Conservation (phyloP, 2,329 filamentous ascomycete genomes). For the Verticillium alfalfae region DNA sequence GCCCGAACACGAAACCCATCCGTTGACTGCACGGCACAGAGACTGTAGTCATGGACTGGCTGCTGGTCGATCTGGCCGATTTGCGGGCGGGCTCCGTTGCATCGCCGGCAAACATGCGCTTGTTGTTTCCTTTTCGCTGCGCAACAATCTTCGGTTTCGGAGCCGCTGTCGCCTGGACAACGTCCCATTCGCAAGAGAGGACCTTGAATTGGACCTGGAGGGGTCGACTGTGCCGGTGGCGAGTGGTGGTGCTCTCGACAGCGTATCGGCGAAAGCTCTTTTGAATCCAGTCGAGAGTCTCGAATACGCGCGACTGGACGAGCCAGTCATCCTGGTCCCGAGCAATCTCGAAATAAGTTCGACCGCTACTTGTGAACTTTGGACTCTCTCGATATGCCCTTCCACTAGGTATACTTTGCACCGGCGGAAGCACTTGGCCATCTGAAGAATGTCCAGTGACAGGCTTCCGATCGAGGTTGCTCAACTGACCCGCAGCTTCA, state of each 20-base stretch:
- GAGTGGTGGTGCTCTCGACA: conserved; percentile 22
- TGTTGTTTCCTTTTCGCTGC: background rate
- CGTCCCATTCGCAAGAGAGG: conserved; percentile 32
- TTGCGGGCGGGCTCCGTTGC: background rate
- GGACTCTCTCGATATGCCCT: background rate
- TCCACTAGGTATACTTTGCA: too few relatives aligned
- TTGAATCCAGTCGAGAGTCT: conserved; percentile 31
- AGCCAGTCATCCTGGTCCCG: conserved; percentile 23
- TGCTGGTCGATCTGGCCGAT: background rate
- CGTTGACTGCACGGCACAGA: background rate
- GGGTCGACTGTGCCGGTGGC: conserved; percentile 20
- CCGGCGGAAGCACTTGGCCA: too few relatives aligned
- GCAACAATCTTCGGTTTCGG: background rate
- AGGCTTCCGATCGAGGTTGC: background rate
- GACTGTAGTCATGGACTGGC: background rate
- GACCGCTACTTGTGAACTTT: conserved; percentile 19
- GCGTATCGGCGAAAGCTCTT: conserved; percentile 29
- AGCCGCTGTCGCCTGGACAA: background rate
- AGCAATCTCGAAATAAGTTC: conserved; percentile 24
- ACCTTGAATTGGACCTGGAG: conserved; percentile 33
- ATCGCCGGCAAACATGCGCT: background rate
- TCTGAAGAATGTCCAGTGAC: background rate
- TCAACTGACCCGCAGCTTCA: background rate
- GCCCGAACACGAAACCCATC: background rate
- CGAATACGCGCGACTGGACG: conserved; percentile 25